A percentile compares a stretch with the other conserved stretches of the same genome.
Evolutionary conservation across 345 rosid species (phyloP).

Genomic region (Eucalyptus cladocalyx): DNA sequence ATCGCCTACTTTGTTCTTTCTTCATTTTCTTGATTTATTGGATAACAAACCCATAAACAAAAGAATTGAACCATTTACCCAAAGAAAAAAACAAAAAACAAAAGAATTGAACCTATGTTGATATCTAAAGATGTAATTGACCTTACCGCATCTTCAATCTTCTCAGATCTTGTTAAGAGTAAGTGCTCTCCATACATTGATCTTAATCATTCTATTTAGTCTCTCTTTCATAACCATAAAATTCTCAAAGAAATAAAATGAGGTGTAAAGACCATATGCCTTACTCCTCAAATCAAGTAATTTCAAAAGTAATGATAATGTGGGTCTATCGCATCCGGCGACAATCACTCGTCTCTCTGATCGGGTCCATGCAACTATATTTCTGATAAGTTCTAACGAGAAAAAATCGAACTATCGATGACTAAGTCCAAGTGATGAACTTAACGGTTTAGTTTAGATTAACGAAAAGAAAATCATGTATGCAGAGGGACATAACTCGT

Average conservation of each 20-base stretch:
- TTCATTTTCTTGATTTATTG: neutral
- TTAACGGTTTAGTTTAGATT: neutral
- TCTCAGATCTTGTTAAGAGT: neutral
- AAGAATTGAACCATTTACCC: neutral
- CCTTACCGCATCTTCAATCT: neutral
- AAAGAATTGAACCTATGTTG: neutral
- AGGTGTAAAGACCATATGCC: neutral
- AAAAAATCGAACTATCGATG: neutral
- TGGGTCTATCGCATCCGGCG: neutral
- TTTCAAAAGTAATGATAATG: neutral
- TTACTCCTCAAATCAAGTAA: neutral
- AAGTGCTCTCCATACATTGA: fast-evolving
- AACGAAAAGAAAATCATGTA: neutral
- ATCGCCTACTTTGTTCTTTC: fast-evolving
- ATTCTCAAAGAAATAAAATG: neutral
- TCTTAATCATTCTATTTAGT: neutral
- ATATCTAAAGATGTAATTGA: neutral
- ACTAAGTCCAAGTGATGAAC: neutral
- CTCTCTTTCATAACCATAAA: fast-evolving
- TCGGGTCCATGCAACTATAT: neutral
- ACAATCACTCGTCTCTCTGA: neutral
- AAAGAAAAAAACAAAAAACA: neutral
- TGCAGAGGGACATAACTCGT: neutral
- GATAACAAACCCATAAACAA: neutral
- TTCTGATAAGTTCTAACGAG: fast-evolving